phyloP scores from a whole-genome alignment of 768 basidiomycete species.

The Phylloporus arenicola region DNA sequence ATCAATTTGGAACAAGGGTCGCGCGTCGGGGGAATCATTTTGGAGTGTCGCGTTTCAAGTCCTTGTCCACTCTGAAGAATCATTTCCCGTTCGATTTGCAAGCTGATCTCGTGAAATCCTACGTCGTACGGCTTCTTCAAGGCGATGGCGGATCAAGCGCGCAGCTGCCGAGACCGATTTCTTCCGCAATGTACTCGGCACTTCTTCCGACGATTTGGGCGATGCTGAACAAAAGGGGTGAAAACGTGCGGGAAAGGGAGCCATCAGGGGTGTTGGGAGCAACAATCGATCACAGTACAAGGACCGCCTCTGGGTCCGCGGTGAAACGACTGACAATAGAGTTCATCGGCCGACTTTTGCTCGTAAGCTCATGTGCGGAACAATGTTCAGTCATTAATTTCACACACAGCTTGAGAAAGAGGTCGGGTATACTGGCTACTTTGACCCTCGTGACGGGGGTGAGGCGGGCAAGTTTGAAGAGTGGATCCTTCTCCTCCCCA shows the following conservation, averaged over 20 bases:
- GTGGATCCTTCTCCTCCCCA: slow-evolving; percentile 77
- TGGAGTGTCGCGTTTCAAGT: slow-evolving; percentile 8
- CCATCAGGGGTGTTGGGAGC: slow-evolving; percentile 40
- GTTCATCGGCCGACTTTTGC: slow-evolving; percentile 64
- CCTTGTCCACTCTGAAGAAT: slow-evolving; percentile 16
- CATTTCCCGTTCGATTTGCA: slow-evolving; percentile 33
- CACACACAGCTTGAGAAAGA: slow-evolving; percentile 54
- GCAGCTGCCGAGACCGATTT: slow-evolving; percentile 49
- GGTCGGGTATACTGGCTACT: slow-evolving; percentile 45
- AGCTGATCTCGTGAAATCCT: slow-evolving; percentile 50
- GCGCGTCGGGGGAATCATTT: slow-evolving; percentile 6
- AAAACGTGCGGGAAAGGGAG: slow-evolving; percentile 13
- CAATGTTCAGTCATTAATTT: slow-evolving; percentile 1
- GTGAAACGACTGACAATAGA: slow-evolving; percentile 66
- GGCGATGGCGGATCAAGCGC: slow-evolving; percentile 40
- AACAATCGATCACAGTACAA: slow-evolving; percentile 60
- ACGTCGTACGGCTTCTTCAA: slow-evolving; percentile 54
- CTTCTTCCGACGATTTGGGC: slow-evolving; percentile 79
- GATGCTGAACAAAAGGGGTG: slow-evolving; percentile 49
- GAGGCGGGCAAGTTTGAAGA: slow-evolving; percentile 38
- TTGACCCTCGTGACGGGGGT: slow-evolving; percentile 32
- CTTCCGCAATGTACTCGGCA: slow-evolving; percentile 52
- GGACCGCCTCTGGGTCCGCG: slow-evolving; percentile 52
- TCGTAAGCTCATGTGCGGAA: slow-evolving; percentile 42
- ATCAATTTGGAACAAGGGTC: slow-evolving; percentile 9